Evolutionary conservation across 2,329 filamentous ascomycete genomes (phyloP), one percentile per base, ranked within the genome.

Genomic region (Neopestalotiopsis rosae): DNA sequence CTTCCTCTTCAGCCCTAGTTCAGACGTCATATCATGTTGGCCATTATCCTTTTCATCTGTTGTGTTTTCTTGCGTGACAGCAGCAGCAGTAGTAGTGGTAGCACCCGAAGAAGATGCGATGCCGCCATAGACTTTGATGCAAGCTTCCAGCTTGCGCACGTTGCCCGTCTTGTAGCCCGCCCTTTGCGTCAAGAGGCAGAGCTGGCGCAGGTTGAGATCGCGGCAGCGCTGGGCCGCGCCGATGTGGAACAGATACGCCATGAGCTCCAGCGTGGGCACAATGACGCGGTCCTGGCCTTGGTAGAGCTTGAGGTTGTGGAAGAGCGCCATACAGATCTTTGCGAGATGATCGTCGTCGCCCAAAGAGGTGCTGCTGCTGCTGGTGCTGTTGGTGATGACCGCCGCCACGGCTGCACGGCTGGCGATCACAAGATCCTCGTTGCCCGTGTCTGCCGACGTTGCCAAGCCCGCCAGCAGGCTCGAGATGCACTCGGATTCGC

Each of bases 151-250:
- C 79, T 96, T 95, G 65, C 91, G 88, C 58, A 97, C 88, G 77
- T 94, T 96, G 24, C 91, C 90, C 1, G 92, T 92, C 81, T 95
- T 95, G 83, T 92, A 95, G 71, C 95, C 92, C 0, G 92, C 88
- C 79, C 91, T 94, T 76, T 97, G 94, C 4, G 92, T 88, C 45
- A 90, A 84, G 6, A 90, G 83, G 69, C 94, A 94, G 3, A 97
- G 81, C 6, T 79, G 84, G 70, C 89, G 88, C 76, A 84, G 77
- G 71, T 85, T 81, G 17, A 84, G 72, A 5, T 73, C 73, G 10
- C 74, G 72, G 72, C 79, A 82, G 32, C 74, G 78, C 78, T 81
- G 83, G 72, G 87, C 83, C 65, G 86, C 78, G 12, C 81, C 86
- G 61, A 83, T 86, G 81, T 95, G 90, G 78, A 97, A 87, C 40